Percentiles rank a stretch among this genome's conserved stretches.
phyloP scores from a whole-genome alignment of 1,139 yeast genomes.

The Diutina siamensis region DNA sequence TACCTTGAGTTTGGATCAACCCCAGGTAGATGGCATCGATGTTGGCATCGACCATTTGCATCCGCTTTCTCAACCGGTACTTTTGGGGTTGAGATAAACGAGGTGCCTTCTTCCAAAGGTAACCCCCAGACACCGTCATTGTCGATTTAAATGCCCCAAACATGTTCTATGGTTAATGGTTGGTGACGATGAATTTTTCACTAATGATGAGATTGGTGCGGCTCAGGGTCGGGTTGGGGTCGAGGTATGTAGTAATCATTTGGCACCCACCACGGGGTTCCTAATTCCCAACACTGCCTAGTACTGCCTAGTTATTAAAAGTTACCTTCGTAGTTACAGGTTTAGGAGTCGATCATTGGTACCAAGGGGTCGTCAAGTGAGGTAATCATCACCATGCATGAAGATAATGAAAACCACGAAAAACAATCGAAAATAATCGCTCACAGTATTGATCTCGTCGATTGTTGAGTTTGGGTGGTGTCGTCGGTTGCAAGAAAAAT shows the following conservation, averaged over 20 bases:
- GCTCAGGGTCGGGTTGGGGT: not conserved
- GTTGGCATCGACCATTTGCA: constrained; percentile 71
- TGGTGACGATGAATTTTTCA: not conserved
- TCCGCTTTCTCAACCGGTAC: constrained; percentile 69
- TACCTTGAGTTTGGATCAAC: constrained; percentile 27
- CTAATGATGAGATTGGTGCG: not conserved
- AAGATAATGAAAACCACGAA: too few relatives aligned
- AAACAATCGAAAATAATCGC: too few relatives aligned
- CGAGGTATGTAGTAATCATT: not conserved
- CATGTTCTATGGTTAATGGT: constrained; percentile 26
- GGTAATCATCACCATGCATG: too few relatives aligned
- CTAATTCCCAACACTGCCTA: not conserved
- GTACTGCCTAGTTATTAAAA: not conserved
- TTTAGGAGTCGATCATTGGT: too few relatives aligned
- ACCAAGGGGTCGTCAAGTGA: not conserved
- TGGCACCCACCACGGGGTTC: not conserved
- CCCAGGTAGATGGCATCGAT: constrained; percentile 47
- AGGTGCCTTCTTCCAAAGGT: constrained; percentile 62
- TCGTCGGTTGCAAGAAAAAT: too few relatives aligned
- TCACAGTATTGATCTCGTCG: too few relatives aligned
- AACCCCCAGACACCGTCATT: constrained; percentile 59
- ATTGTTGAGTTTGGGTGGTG: too few relatives aligned
- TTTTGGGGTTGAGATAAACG: constrained; percentile 77
- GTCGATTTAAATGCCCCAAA: constrained; percentile 75
- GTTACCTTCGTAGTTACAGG: not conserved